Conservation (phyloP, 148 eudicot genomes). For the Talinum fruticosum region DNA sequence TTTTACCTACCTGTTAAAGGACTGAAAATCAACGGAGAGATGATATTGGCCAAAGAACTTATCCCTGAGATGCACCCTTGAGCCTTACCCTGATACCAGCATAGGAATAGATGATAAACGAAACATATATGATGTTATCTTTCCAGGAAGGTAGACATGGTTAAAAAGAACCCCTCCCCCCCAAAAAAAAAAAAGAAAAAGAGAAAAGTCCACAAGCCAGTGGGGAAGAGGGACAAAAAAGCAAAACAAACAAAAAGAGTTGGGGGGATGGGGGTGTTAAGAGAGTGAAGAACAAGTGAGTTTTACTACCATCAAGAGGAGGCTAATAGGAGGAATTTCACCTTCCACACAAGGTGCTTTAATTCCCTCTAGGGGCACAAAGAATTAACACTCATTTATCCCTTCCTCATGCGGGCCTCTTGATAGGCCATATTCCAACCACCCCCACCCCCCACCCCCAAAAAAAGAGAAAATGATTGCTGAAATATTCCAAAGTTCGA, state of each 20-base stretch:
- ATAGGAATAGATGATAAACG: background rate
- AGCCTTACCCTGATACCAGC: conserved; percentile 51
- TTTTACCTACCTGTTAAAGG: conserved; percentile 62
- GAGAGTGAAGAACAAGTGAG: too few relatives aligned
- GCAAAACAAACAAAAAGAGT: too few relatives aligned
- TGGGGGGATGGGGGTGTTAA: too few relatives aligned
- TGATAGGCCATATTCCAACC: too few relatives aligned
- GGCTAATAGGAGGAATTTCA: background rate
- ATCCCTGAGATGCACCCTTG: conserved; percentile 81
- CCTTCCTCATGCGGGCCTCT: too few relatives aligned
- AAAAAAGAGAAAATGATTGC: too few relatives aligned
- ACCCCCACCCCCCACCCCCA: background rate
- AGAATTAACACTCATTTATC: background rate
- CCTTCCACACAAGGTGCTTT: background rate
- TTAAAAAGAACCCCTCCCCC: background rate
- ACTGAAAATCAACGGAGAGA: conserved; percentile 66
- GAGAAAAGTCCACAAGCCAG: too few relatives aligned
- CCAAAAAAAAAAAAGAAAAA: background rate
- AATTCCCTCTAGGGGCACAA: background rate
- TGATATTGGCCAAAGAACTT: conserved; percentile 55
- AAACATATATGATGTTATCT: background rate
- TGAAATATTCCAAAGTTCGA: background rate
- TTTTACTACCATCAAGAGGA: too few relatives aligned
- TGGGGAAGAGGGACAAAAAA: background rate
- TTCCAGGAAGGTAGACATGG: background rate